Conservation (phyloP, 106 monocot species). For the Platanthera guangdongensis region DNA sequence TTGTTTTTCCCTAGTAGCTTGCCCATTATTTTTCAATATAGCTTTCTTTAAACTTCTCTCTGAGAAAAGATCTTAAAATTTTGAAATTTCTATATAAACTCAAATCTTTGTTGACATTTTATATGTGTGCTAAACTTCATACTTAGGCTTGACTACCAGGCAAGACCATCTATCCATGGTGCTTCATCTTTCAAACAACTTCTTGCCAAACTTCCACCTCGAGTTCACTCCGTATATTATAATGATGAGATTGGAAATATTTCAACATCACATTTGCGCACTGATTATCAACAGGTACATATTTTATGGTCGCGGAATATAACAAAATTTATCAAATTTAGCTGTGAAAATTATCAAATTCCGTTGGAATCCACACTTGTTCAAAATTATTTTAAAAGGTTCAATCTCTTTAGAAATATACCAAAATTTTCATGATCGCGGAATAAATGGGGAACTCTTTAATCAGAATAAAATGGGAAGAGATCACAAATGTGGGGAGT, state of each 20-base stretch:
- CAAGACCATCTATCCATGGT: slow-evolving; percentile 47
- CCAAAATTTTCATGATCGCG: background rate
- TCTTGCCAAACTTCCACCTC: slow-evolving; percentile 67
- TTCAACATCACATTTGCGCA: slow-evolving; percentile 71
- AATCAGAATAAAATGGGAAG: background rate
- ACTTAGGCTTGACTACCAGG: slow-evolving; percentile 81
- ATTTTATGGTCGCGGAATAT: no score
- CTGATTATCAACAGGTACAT: slow-evolving; percentile 51
- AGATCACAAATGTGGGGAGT: background rate
- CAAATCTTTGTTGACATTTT: background rate
- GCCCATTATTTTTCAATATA: background rate
- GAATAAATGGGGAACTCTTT: background rate
- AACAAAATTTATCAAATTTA: no score
- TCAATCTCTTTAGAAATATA: background rate
- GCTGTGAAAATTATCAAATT: background rate
- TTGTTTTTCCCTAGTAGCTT: background rate
- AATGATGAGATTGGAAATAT: slow-evolving; percentile 79
- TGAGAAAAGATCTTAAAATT: background rate
- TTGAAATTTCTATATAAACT: background rate
- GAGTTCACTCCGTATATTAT: slow-evolving; percentile 81
- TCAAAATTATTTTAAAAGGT: background rate
- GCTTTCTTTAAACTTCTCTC: background rate
- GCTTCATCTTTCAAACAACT: slow-evolving; percentile 67
- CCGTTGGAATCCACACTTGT: background rate
- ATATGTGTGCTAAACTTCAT: slow-evolving; percentile 11